Base-by-base conservation (phyloP, 805 yeast species). In the Yamadazyma insecticola region DNA sequence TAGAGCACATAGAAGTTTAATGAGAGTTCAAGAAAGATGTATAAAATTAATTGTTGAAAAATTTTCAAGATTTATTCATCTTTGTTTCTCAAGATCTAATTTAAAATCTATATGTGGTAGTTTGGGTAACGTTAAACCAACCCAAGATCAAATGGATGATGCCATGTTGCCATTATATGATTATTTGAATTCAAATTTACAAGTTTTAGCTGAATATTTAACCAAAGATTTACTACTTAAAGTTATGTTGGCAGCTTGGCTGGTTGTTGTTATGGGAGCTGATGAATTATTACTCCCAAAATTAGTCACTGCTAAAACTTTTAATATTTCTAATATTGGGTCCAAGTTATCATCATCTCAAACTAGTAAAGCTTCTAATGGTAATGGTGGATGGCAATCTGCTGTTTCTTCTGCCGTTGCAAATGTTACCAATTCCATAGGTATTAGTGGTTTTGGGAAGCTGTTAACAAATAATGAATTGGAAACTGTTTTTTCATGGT, bases 211-310 rank as follows among this genome's bases (percentile, higher is more conserved):
- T 0, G 60, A 70, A 8, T 68, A 63, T 22, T 54, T 86, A 24
- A 72, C 85, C 1, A 60, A 67, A 13, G 76, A 70, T 1, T 55
- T 81, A 20, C 55, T 81, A 12, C 50, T 72, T 30, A 72, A 74
- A 40, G 84, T 85, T 0, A 81, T 86, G 83, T 47, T 80, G 1
- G 81, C 79, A 30, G 75, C 90, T 0, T 90, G 97, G 97, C 59
- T 63, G n/a, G 77, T 76, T 9, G 76, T 87, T 2, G 62, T 90
- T 6, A 57, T 64, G 2, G 67, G 78, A 15, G 82, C 90, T 1
- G 96, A 87, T 46, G 70, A 67, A 22, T 59, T 90, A 12, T 51
- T 88, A 4, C 56, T 90, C 5, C 97, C 97, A 0, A 76, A 84
- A 13, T 53, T 87, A 18, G 69, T 78, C 9, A 60, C 70, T 36